These are phyloP conservation scores for Talaromyces islandicus DNA, from an alignment of 2,329 filamentous ascomycete species.

Conservation along the genomic window DNA sequence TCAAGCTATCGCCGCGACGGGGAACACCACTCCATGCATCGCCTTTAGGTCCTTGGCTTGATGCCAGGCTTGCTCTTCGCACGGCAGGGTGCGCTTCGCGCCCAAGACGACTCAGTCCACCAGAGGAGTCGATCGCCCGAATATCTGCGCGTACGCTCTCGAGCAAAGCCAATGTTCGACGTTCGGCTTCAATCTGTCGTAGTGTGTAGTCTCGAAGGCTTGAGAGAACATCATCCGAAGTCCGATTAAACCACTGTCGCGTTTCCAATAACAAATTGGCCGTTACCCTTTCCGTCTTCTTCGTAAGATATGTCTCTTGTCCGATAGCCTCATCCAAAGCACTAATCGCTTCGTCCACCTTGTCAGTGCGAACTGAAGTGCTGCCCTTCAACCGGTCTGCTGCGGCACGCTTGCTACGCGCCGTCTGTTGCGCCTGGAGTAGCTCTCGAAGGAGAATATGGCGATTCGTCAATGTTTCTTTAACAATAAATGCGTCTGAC, in stretches of 20 bases:
- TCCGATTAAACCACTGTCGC: conserved; percentile 83
- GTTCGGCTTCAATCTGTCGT: conserved; percentile 91
- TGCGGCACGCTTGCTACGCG: conserved; percentile 74
- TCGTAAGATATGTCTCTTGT: conserved; percentile 72
- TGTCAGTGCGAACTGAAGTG: conserved; percentile 82
- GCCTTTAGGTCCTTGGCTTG: conserved; percentile 93
- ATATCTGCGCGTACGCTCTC: conserved; percentile 92
- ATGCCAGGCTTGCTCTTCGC: conserved; percentile 70
- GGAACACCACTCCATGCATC: conserved; percentile 96
- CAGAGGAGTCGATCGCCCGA: conserved; percentile 82
- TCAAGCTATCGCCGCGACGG: conserved; percentile 70
- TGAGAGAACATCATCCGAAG: conserved; percentile 72
- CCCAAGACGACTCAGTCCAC: conserved; percentile 82
- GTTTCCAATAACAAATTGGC: conserved; percentile 83
- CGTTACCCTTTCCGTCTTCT: conserved; percentile 85
- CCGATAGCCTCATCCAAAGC: conserved; percentile 80
- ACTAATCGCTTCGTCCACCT: conserved; percentile 95
- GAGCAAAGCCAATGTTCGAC: conserved; percentile 83
- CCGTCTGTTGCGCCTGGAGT: conserved; percentile 79
- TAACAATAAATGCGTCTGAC: conserved; percentile 93
- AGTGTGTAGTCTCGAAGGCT: conserved; percentile 89
- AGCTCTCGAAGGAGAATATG: conserved; percentile 94
- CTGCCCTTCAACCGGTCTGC: conserved; percentile 84
- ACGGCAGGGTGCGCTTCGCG: conserved; percentile 75
- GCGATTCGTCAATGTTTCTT: conserved; percentile 94